phyloP scores from a whole-genome alignment of 2,329 filamentous ascomycete genomes.

The Nakataea oryzae region DNA sequence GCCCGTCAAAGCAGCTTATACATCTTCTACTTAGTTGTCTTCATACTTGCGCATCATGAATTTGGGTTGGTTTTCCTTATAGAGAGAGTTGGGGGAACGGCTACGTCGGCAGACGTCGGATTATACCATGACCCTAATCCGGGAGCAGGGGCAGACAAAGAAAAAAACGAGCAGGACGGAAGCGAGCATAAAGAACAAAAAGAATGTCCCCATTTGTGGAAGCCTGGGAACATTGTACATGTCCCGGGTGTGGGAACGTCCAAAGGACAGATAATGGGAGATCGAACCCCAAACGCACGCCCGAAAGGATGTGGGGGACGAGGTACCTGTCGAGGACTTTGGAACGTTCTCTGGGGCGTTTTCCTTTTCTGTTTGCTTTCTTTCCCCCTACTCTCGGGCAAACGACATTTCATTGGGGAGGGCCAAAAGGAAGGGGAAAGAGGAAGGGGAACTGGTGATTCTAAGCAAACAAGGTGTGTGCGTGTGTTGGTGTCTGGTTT shows the following conservation, averaged over 20 bases:
- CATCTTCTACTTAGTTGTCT: background rate
- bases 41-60: conserved; percentile 1
- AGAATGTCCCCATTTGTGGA: background rate
- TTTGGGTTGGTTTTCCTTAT: conserved; percentile 7
- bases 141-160: background rate
- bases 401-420: background rate
- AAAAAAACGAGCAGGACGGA: background rate
- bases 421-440: background rate
- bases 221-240: background rate
- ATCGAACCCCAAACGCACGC: background rate
- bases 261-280: background rate
- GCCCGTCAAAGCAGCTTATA: background rate
- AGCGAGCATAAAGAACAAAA: background rate
- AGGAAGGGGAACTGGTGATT: background rate
- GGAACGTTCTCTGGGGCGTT: background rate
- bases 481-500: background rate
- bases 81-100: conserved; percentile 17
- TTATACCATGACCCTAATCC: background rate
- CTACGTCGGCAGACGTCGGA: background rate
- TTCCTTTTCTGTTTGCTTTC: too few species aligned
- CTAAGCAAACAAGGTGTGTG: background rate
- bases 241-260: background rate
- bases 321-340: background rate
- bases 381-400: background rate
- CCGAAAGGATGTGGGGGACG: background rate